phyloP scores from a whole-genome alignment of 768 basidiomycete species.

The Calocybe indica region DNA sequence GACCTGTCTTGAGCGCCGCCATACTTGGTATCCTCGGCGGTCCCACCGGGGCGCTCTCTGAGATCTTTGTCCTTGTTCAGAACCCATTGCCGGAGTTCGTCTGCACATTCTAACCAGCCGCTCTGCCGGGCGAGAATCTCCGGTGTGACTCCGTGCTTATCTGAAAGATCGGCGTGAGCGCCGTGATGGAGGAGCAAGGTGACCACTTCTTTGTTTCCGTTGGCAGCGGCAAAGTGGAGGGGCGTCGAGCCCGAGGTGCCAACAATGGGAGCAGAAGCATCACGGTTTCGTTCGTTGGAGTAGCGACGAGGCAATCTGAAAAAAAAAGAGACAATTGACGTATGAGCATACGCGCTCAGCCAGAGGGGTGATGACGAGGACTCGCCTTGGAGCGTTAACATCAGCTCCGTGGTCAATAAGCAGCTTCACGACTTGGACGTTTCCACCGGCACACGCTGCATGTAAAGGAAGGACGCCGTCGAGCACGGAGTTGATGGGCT shows the following conservation, averaged over 20 bases:
- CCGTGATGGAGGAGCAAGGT: slow-evolving; percentile 78
- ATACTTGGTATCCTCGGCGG: slow-evolving; percentile 13
- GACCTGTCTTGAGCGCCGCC: slow-evolving; percentile 4
- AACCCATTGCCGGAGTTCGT: slow-evolving; percentile 63
- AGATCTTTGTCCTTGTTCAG: slow-evolving; percentile 58
- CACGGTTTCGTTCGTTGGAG: slow-evolving; percentile 62
- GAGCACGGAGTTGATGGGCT: slow-evolving; percentile 93
- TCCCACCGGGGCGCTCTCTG: slow-evolving; percentile 38
- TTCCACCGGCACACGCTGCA: slow-evolving; percentile 89
- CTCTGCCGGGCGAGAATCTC: slow-evolving; percentile 77
- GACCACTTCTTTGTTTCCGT: slow-evolving; percentile 79
- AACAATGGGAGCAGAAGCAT: slow-evolving; percentile 63
- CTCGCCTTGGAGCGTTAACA: slow-evolving; percentile 89
- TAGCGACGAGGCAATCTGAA: slow-evolving; percentile 68
- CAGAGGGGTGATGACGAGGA: slow-evolving; percentile 9
- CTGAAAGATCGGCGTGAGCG: slow-evolving; percentile 72
- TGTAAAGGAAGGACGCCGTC: slow-evolving; percentile 97
- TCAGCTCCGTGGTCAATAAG: slow-evolving; percentile 95
- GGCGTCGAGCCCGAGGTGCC: slow-evolving; percentile 89
- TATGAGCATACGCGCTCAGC: slow-evolving; percentile 3
- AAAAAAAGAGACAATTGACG: slow-evolving; percentile 6
- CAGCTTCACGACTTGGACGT: slow-evolving; percentile 79
- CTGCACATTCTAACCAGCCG: slow-evolving; percentile 75
- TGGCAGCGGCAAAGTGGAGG: slow-evolving; percentile 94
- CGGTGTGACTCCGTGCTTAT: slow-evolving; percentile 91